Base-by-base conservation (phyloP, 2,329 filamentous ascomycete species). In the Arthrobotrys sinensis region DNA sequence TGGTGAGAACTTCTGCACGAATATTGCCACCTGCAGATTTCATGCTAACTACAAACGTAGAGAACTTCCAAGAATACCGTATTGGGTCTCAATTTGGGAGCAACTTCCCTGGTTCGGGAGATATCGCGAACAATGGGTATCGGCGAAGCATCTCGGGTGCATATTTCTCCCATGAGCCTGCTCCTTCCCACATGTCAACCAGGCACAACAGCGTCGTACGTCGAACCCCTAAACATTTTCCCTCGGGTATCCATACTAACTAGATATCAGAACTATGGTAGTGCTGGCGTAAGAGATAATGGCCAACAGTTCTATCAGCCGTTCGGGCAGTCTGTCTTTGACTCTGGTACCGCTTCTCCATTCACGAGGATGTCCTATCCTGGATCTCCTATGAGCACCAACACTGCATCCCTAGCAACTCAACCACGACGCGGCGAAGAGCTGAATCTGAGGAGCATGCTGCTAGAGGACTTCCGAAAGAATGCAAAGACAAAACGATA, bases 391-490 rank as follows among this genome's bases (percentile, higher is more conserved):
- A 80, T 81, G 50, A 82, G 83, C 14, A 81, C 85, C 36, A 80
- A 78, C 83, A 14, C 75, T 82, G 76, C 69, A 6, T 82, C 84
- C 10, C 81, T 84, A 52, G 80, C 85, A 16, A 83, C 85, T 11
- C 75, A 78, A 45, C 62, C 75, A 1, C 86, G 86, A 69, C 87
- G 89, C 63, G 89, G 90, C 34, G 87, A 89, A 73, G 90, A 92
- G 67, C 85, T 86, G 0, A 89, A 89, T 67, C 85, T 91, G 12
- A 89, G 93, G 81, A 96, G 93, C 83, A 85, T 87, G 12, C 85
- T 94, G 7, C 86, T 97, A 1, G 91, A 94, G 79, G 93, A 97
- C 34, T 97, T 96, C 84, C 90, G 92, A 48, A 87, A 88, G 10
- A 92, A 90, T 82, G 88, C 88, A 80, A 96, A 94, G 84, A 93